Evolutionary conservation across 441 rosid genomes (phyloP).

Genomic region (Corymbia citriodora): DNA sequence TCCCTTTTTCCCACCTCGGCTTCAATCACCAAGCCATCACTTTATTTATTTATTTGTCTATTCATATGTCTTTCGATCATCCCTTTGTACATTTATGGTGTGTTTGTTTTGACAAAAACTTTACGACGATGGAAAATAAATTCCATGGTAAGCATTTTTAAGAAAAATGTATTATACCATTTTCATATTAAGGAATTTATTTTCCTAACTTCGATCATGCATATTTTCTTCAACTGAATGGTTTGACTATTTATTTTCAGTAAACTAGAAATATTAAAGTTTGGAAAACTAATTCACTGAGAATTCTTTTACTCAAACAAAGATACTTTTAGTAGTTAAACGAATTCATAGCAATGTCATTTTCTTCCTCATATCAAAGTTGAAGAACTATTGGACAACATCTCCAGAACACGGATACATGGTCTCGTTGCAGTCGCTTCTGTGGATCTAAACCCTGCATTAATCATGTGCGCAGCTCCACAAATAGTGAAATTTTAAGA

Average conservation of each 20-base stretch:
- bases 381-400: background rate
- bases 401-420: background rate
- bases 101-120: too few species aligned
- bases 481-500: background rate
- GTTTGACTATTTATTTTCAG: too few species aligned
- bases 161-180: too few species aligned
- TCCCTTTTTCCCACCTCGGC: too few species aligned
- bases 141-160: too few species aligned
- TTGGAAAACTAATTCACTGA: accelerated
- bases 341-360: background rate
- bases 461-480: background rate
- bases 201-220: too few species aligned
- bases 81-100: background rate
- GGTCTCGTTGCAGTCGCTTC: background rate
- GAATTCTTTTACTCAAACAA: accelerated
- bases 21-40: too few species aligned
- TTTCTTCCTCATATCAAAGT: background rate
- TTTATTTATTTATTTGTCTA: too few species aligned
- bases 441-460: background rate
- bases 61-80: background rate
- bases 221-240: too few species aligned
- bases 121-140: too few species aligned
- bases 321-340: background rate
- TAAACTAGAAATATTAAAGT: background rate
- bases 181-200: too few species aligned